These are phyloP conservation scores for Trichosporon ovoides DNA, from an alignment of 1,284 basidiomycete species.

Conservation along the genomic window DNA sequence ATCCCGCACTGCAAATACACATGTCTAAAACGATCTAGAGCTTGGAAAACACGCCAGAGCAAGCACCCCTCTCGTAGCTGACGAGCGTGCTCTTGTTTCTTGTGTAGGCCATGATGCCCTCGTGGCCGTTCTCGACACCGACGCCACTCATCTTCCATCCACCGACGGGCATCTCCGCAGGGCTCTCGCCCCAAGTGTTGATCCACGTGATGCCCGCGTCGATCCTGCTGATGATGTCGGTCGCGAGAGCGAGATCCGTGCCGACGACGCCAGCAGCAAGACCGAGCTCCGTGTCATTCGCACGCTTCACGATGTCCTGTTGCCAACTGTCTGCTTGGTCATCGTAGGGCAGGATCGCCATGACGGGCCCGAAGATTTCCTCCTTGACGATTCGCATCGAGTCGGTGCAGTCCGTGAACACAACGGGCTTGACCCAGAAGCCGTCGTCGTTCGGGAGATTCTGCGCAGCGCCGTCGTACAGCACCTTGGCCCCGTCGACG, in stretches of 20 bases:
- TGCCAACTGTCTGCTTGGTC: constrained; percentile 28
- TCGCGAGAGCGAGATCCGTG: constrained; percentile 74
- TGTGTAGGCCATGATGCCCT: constrained; percentile 22
- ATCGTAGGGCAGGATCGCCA: constrained; percentile 48
- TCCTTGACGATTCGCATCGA: constrained; percentile 42
- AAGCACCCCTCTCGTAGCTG: constrained; percentile 13
- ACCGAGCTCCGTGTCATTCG: constrained; percentile 80
- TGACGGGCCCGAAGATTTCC: constrained; percentile 52
- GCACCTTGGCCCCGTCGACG: constrained; percentile 17
- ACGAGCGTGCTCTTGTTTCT: constrained; percentile 18
- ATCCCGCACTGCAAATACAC: too few species aligned
- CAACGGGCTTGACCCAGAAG: constrained; percentile 39
- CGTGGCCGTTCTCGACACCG: constrained; percentile 21
- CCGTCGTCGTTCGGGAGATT: constrained; percentile 14
- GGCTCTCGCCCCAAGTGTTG: constrained; percentile 25
- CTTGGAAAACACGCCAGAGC: constrained; percentile 16
- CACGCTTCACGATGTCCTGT: constrained; percentile 55
- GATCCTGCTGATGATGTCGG: constrained; percentile 70
- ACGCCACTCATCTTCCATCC: constrained; percentile 23
- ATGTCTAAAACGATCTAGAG: too few species aligned
- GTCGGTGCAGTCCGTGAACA: constrained; percentile 40
- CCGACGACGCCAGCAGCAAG: constrained; percentile 83
- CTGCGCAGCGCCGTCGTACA: constrained; percentile 15
- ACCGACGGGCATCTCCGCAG: constrained; percentile 22
- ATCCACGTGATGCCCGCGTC: constrained; percentile 68